Percentiles rank a stretch among this genome's conserved stretches.
These are phyloP conservation scores for Chondrus crispus DNA, from an alignment of 23 red algal genomes.

Conservation along the genomic window DNA sequence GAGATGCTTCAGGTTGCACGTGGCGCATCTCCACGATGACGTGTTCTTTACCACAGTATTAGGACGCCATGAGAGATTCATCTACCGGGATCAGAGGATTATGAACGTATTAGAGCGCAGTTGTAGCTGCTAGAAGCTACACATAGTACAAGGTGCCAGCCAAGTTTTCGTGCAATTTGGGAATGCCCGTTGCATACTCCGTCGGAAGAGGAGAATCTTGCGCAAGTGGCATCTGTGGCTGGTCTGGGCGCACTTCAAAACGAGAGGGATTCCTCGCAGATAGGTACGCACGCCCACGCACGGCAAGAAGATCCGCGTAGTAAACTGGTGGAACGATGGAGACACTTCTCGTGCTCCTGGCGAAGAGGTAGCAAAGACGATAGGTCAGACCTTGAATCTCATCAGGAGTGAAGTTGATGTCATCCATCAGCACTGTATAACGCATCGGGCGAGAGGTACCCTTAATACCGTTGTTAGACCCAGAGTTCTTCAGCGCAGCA, in stretches of 20 bases:
- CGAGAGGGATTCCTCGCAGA: not conserved
- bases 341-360: constrained; percentile 27
- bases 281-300: not conserved
- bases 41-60: not conserved
- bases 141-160: not conserved
- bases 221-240: not conserved
- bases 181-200: not conserved
- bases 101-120: not conserved
- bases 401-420: constrained; percentile 50
- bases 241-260: not conserved
- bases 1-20: constrained; percentile 52
- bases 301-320: constrained; percentile 56
- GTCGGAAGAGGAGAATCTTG: not conserved
- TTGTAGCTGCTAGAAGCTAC: no score
- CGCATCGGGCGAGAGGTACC: constrained; percentile 63
- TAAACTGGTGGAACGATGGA: constrained; percentile 63
- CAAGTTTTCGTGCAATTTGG: not conserved
- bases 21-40: not conserved
- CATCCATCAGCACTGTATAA: constrained; percentile 55
- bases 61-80: not conserved
- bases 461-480: constrained; percentile 73
- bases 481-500: no score
- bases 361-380: constrained; percentile 49
- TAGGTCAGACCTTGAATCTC: constrained; percentile 59
- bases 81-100: not conserved